A percentile compares a stretch with the other conserved stretches of the same genome.
These are phyloP conservation scores for Trichothecium roseum DNA, from an alignment of 2,329 filamentous ascomycete species.

Conservation along the genomic window DNA sequence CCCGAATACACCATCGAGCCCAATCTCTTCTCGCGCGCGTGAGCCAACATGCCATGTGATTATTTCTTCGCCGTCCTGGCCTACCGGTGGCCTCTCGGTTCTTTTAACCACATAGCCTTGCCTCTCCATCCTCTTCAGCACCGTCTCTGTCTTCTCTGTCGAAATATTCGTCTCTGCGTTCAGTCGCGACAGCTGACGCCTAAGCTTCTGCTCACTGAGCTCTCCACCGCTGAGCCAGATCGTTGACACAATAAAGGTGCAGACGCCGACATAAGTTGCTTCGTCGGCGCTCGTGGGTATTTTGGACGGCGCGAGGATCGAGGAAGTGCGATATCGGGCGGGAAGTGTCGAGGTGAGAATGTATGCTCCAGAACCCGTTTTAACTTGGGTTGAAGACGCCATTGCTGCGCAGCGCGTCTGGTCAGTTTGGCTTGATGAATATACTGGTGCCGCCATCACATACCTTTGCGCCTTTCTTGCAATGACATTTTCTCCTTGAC, in stretches of 20 bases:
- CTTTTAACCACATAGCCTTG: conserved; percentile 77
- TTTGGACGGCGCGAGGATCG: conserved; percentile 58
- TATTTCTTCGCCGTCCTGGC: conserved; percentile 58
- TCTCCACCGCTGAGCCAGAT: conserved; percentile 65
- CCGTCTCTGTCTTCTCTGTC: conserved; percentile 62
- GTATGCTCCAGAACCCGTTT: conserved; percentile 58
- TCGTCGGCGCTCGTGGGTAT: conserved; percentile 58
- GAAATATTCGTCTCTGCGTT: conserved; percentile 69
- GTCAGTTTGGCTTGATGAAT: background rate
- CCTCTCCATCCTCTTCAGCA: conserved; percentile 63
- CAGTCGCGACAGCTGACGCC: conserved; percentile 61
- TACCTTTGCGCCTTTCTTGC: conserved; percentile 66
- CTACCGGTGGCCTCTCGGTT: conserved; percentile 47
- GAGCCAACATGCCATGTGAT: conserved; percentile 79
- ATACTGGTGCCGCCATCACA: conserved; percentile 7
- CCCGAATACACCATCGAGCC: conserved; percentile 61
- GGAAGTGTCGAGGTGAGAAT: conserved; percentile 69
- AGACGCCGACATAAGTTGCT: conserved; percentile 71
- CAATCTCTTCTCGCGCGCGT: conserved; percentile 76
- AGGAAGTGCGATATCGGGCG: conserved; percentile 49
- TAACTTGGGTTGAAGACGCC: conserved; percentile 38
- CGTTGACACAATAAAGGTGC: conserved; percentile 67
- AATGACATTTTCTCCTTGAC: conserved; percentile 71
- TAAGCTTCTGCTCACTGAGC: conserved; percentile 68
- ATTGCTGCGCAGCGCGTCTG: conserved; percentile 20